These are phyloP conservation scores for Corylus americana DNA, from an alignment of 306 rosid species.

Conservation along the genomic window DNA sequence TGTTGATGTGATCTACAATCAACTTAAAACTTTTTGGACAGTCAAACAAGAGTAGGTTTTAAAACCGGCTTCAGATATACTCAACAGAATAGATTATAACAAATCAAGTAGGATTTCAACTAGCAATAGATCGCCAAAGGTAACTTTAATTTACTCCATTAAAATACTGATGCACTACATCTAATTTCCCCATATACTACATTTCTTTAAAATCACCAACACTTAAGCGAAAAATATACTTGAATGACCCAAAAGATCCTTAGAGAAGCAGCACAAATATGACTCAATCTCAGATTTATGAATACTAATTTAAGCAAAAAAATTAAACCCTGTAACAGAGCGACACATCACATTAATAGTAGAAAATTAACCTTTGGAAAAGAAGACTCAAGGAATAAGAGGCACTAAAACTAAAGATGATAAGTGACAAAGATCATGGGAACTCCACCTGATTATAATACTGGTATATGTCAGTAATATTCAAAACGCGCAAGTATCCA, in stretches of 20 bases:
- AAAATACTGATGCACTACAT: background rate
- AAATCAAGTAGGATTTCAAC: background rate
- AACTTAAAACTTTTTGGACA: background rate
- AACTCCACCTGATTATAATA: conserved; percentile 68
- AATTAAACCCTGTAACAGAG: background rate
- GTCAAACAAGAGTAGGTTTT: background rate
- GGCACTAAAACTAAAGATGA: conserved; percentile 17
- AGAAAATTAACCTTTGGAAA: background rate
- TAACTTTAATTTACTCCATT: background rate
- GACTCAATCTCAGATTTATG: background rate
- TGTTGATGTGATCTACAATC: background rate
- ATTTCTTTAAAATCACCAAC: background rate
- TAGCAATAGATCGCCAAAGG: background rate
- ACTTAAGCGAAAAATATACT: background rate
- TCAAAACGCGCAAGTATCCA: conserved; percentile 76
- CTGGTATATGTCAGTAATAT: conserved; percentile 82
- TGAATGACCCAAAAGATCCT: background rate
- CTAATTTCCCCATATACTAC: background rate
- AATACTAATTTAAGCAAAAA: background rate
- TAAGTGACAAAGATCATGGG: conserved; percentile 17
- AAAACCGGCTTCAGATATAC: background rate
- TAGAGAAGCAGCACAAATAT: background rate
- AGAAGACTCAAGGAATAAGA: background rate
- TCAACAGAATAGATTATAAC: background rate
- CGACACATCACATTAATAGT: background rate